phyloP scores from a whole-genome alignment of 495 filamentous ascomycete genomes.

The Aspergillus cavernicola region DNA sequence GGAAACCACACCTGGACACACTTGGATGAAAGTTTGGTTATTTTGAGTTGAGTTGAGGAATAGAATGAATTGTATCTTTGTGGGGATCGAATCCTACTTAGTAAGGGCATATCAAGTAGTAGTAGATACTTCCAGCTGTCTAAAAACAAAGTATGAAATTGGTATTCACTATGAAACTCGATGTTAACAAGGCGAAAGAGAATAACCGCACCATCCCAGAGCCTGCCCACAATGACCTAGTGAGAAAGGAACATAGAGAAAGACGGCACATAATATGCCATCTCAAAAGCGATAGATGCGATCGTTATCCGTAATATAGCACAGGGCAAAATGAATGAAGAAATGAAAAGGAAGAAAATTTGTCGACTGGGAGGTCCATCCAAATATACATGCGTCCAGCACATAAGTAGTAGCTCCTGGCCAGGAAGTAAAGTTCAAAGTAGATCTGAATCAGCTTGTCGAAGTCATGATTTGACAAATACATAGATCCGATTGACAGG shows the following conservation, averaged over 20 bases:
- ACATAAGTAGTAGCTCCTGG: slow-evolving; percentile 23
- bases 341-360: slow-evolving; percentile 4
- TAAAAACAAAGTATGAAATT: neutral
- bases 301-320: neutral
- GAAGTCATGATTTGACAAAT: neutral
- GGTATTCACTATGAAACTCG: neutral
- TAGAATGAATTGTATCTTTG: no score
- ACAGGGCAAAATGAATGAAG: neutral
- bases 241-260: neutral
- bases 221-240: slow-evolving; percentile 2
- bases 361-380: neutral
- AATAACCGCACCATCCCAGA: neutral
- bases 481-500: neutral
- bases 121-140: no score
- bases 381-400: slow-evolving; percentile 24
- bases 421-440: slow-evolving; percentile 1
- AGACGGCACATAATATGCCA: neutral
- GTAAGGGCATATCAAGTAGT: no score
- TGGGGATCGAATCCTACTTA: no score
- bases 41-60: no score
- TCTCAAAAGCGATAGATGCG: neutral
- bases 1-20: no score
- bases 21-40: no score
- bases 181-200: neutral
- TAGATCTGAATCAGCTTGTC: neutral